phyloP scores from a whole-genome alignment of 2,329 filamentous ascomycete species.

The Monascus ruber region DNA sequence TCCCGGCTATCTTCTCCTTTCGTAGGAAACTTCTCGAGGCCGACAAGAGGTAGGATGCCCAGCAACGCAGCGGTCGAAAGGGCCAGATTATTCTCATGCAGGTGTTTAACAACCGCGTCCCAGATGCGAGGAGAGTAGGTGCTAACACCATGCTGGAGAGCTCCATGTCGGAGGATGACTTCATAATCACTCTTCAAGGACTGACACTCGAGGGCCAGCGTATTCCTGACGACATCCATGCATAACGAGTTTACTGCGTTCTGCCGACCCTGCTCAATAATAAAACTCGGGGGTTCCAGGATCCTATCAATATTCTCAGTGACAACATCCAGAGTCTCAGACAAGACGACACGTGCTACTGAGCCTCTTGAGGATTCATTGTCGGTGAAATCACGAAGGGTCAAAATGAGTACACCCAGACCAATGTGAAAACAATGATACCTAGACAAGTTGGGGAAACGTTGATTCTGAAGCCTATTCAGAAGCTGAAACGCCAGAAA shows the following conservation, averaged over 20 bases:
- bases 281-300: slow-evolving; percentile 44
- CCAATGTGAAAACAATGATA: slow-evolving; percentile 37
- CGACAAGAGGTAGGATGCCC: slow-evolving; percentile 58
- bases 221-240: slow-evolving; percentile 54
- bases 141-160: slow-evolving; percentile 55
- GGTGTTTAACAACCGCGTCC: slow-evolving; percentile 59
- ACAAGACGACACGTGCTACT: slow-evolving; percentile 37
- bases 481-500: slow-evolving; percentile 68
- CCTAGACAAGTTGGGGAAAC: slow-evolving; percentile 30
- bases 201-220: slow-evolving; percentile 60
- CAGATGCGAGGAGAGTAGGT: slow-evolving; percentile 67
- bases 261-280: slow-evolving; percentile 36
- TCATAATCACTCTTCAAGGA: slow-evolving; percentile 58
- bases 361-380: slow-evolving; percentile 34
- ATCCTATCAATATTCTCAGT: slow-evolving; percentile 43
- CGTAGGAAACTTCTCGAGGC: slow-evolving; percentile 61
- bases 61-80: slow-evolving; percentile 65
- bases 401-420: slow-evolving; percentile 34
- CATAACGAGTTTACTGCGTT: slow-evolving; percentile 45
- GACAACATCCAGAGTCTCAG: slow-evolving; percentile 37
- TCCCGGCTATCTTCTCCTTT: slow-evolving; percentile 34
- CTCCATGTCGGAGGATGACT: slow-evolving; percentile 49
- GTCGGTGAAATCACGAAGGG: slow-evolving; percentile 37
- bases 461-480: slow-evolving; percentile 38
- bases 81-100: slow-evolving; percentile 55